These are phyloP conservation scores for Plenodomus biglobosus DNA, from an alignment of 2,329 filamentous ascomycete species.

Conservation along the genomic window DNA sequence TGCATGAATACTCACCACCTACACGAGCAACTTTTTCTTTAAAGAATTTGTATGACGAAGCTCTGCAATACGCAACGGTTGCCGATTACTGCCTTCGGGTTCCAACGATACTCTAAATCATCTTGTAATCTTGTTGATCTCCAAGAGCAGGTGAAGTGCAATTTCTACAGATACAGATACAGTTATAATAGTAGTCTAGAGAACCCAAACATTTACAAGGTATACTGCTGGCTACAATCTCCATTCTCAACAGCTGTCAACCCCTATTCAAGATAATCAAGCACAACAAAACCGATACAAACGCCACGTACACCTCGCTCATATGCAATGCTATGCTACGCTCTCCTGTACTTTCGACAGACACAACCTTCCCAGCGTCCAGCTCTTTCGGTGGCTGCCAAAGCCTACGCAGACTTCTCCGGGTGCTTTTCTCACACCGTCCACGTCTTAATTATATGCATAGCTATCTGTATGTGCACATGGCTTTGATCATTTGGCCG, in stretches of 20 bases:
- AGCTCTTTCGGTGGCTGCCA: neutral
- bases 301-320: constrained; percentile 27
- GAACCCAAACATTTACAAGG: neutral
- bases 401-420: neutral
- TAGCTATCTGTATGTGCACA: neutral
- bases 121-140: no score
- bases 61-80: no score
- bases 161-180: neutral
- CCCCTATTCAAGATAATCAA: neutral
- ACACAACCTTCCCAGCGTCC: neutral
- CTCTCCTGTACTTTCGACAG: constrained; percentile 1
- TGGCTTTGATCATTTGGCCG: constrained; percentile 17
- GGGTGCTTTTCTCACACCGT: neutral
- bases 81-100: no score
- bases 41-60: no score
- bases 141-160: no score
- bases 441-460: neutral
- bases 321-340: constrained; percentile 23
- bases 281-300: constrained; percentile 3
- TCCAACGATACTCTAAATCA: no score
- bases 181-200: neutral
- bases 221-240: neutral
- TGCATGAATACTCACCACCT: neutral
- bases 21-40: no score
- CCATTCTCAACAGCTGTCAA: neutral